phyloP scores from a whole-genome alignment of 306 rosid genomes.

The Quercus agrifolia region DNA sequence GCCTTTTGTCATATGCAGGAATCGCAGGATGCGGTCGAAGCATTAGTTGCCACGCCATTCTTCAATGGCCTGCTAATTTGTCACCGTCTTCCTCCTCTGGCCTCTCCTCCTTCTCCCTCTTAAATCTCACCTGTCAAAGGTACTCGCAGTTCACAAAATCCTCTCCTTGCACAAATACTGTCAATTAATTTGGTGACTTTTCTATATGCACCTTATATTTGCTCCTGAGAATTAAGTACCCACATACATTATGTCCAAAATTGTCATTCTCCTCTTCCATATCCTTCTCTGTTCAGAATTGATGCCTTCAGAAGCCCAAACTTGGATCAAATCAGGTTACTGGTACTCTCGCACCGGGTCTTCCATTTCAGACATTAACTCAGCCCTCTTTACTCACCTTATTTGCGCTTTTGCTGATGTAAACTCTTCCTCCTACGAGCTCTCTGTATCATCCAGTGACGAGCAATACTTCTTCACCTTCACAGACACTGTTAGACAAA shows the following conservation, averaged over 20 bases:
- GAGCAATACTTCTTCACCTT: constrained; percentile 21
- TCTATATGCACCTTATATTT: no score
- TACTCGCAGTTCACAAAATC: no score
- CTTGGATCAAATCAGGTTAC: constrained; percentile 32
- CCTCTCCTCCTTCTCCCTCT: no score
- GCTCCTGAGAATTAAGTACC: no score
- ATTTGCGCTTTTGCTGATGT: constrained; percentile 25
- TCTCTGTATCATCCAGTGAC: constrained; percentile 3
- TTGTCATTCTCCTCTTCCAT: neutral
- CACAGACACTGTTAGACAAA: constrained; percentile 11
- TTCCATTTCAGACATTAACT: constrained; percentile 24
- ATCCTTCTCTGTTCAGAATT: neutral
- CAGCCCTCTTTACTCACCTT: constrained; percentile 36
- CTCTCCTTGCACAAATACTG: no score
- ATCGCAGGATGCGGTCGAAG: no score
- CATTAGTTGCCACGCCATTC: no score
- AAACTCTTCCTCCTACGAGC: constrained; percentile 30
- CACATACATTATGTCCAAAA: neutral
- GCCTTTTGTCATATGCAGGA: no score
- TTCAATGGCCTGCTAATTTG: no score
- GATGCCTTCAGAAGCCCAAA: constrained; percentile 15
- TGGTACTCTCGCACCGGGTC: constrained; percentile 9
- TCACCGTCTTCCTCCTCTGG: no score
- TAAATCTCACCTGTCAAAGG: no score
- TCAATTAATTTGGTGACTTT: no score